Base-by-base conservation (phyloP, 208 protist species). In the Endotrypanum monterogeii region DNA sequence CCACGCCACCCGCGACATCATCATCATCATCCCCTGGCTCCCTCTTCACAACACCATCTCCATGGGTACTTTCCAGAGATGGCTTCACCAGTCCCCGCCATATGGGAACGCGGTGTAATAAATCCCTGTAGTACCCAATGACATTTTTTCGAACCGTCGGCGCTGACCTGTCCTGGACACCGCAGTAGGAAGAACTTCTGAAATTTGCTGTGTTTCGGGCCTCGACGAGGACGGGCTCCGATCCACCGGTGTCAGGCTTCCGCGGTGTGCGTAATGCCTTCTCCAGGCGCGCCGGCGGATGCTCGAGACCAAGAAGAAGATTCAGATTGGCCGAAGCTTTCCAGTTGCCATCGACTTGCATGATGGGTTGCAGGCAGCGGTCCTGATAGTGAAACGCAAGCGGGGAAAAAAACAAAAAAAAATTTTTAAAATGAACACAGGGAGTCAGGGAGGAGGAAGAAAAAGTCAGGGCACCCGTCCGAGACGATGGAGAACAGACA, bases 141-240 rank as follows among this genome's bases (percentile, higher is more conserved):
- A 96, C 56, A 9, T 73, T 30, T 12, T 62, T 57, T 23, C 77
- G 79, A 54, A 76, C 68, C 12, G 54, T 44, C 20, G 69, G 63
- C 7, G 71, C 52, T 0, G 63, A 56, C 60, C 63, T 80, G 25
- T 93, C 89, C 58, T 97, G 92, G 48, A 86, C 72, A 39, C 85
- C 87, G 77, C 92, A 92, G 70, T 94, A 97, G 23, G 85, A 79
- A 32, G 90, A 90, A 52, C 72, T 84, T 20, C 79, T 75, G 74
- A 95, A 95, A 63, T 81, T 82, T 30, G 87, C 85, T 0, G 83
- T 91, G 79, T 89, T 94, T 54, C 92, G 81, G 14, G 89, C 89
- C 48, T 95, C 89, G 0, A 94, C 76, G 0, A 28, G 11, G 2
- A 74, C 74, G 3, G 20, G 28, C 39, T 8, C 60, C 12, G 70